A percentile compares a stretch with the other conserved stretches of the same genome.
Conservation (phyloP, 495 filamentous ascomycete genomes). For the Podospora pseudopauciseta region DNA sequence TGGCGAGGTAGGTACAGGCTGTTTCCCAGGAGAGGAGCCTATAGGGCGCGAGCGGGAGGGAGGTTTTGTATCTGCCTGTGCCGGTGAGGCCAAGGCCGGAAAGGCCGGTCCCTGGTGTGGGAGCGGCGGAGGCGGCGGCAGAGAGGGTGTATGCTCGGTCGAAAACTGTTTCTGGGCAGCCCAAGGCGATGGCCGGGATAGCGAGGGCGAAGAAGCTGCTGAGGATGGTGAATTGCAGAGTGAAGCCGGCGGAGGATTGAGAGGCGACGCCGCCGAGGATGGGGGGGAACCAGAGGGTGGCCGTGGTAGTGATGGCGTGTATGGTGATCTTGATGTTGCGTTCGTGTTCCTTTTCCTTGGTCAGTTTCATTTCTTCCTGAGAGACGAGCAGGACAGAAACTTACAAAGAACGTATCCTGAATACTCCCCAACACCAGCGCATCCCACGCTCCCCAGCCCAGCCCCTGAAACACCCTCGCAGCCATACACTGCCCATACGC, state of each 20-base stretch:
- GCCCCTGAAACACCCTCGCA: conserved; percentile 46
- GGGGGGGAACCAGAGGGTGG: conserved; percentile 48
- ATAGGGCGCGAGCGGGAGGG: conserved; percentile 32
- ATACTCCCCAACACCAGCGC: conserved; percentile 45
- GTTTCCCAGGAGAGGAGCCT: conserved; percentile 31
- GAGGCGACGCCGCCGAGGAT: conserved; percentile 48
- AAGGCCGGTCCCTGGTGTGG: conserved; percentile 27
- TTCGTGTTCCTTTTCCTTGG: conserved; percentile 44
- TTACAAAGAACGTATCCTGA: conserved; percentile 52
- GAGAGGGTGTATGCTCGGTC: conserved; percentile 33
- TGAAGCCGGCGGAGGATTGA: conserved; percentile 33
- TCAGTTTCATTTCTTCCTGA: conserved; percentile 19
- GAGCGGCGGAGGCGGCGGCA: conserved; percentile 5
- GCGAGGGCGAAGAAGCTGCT: conserved; percentile 44
- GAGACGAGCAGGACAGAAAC: conserved; percentile 12
- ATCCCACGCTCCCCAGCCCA: conserved; percentile 54
- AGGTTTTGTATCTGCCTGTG: conserved; percentile 25
- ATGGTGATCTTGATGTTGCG: conserved; percentile 36
- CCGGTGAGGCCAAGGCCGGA: neutral
- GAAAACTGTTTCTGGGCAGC: conserved; percentile 50
- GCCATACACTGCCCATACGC: conserved; percentile 46
- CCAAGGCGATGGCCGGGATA: conserved; percentile 42
- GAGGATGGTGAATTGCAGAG: conserved; percentile 45
- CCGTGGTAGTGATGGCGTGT: conserved; percentile 38
- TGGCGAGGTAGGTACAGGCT: conserved; percentile 32